Percentiles rank a stretch among this genome's conserved stretches.
These are phyloP conservation scores for Daldinia grandis DNA, from an alignment of 495 filamentous ascomycete genomes.

Conservation along the genomic window DNA sequence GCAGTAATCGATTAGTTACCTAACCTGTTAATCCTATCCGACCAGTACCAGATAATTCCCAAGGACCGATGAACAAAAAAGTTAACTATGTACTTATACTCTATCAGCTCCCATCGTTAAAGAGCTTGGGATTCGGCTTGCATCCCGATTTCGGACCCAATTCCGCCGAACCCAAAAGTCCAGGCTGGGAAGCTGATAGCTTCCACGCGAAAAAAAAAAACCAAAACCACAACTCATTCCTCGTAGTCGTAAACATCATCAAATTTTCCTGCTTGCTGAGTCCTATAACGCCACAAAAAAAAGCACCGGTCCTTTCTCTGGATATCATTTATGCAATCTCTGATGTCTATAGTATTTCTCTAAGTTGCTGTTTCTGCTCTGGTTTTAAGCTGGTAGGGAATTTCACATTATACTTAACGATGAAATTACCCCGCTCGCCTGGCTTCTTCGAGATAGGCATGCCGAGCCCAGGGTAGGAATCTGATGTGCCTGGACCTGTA, in stretches of 20 bases:
- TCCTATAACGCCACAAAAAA: slow-evolving; percentile 28
- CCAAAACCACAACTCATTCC: slow-evolving; percentile 10
- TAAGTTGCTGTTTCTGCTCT: slow-evolving; percentile 79
- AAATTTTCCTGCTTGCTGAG: slow-evolving; percentile 20
- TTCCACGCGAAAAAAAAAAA: not conserved
- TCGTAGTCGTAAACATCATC: slow-evolving; percentile 35
- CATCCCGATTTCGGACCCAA: not conserved
- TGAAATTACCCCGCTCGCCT: slow-evolving; percentile 80
- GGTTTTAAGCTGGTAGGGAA: slow-evolving; percentile 81
- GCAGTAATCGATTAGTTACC: slow-evolving; percentile 1
- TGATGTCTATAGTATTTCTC: slow-evolving; percentile 69
- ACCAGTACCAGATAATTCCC: slow-evolving; percentile 4
- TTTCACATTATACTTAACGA: slow-evolving; percentile 89
- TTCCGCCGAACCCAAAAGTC: not conserved
- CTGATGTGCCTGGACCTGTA: slow-evolving; percentile 80
- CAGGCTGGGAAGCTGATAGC: not conserved
- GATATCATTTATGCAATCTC: slow-evolving; percentile 13
- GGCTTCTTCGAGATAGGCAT: slow-evolving; percentile 95
- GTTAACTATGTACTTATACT: slow-evolving; percentile 23
- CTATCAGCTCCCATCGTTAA: not conserved
- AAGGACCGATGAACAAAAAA: not conserved
- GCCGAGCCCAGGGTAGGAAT: slow-evolving; percentile 82
- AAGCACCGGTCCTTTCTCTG: slow-evolving; percentile 9
- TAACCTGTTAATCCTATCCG: slow-evolving; percentile 2
- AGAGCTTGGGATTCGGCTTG: not conserved